Conservation (phyloP, 2,329 filamentous ascomycete species). For the Aspergillus pseudonomiae region DNA sequence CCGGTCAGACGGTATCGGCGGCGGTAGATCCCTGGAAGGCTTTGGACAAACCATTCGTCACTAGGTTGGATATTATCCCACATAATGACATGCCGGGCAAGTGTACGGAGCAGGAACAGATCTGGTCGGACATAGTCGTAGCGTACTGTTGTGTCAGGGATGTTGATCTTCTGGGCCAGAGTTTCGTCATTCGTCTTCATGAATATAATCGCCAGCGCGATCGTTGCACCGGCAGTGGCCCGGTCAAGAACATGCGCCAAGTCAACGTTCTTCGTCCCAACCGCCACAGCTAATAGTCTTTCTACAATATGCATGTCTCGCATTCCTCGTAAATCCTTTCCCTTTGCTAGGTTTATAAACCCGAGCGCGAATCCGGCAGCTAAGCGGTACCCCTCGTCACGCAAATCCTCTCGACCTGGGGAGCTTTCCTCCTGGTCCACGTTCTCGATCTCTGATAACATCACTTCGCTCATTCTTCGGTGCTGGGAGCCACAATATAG, state of each 20-base stretch:
- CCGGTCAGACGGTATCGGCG: conserved; percentile 61
- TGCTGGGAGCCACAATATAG: conserved; percentile 95
- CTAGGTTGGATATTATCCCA: conserved; percentile 81
- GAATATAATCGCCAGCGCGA: conserved; percentile 88
- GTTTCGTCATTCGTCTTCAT: conserved; percentile 93
- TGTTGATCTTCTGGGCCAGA: conserved; percentile 87
- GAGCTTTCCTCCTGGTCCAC: conserved; percentile 75
- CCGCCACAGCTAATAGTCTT: conserved; percentile 80
- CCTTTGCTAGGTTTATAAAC: conserved; percentile 91
- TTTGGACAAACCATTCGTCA: conserved; percentile 73
- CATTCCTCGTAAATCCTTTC: conserved; percentile 81
- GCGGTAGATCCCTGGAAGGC: conserved; percentile 72
- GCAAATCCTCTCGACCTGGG: conserved; percentile 71
- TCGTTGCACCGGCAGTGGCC: conserved; percentile 87
- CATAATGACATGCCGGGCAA: conserved; percentile 88
- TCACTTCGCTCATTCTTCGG: conserved; percentile 97
- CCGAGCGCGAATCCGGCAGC: conserved; percentile 92
- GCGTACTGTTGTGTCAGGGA: conserved; percentile 85
- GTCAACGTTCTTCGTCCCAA: conserved; percentile 86
- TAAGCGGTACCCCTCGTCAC: conserved; percentile 94
- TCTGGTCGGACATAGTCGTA: conserved; percentile 97
- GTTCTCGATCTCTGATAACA: conserved; percentile 95
- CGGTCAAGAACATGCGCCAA: conserved; percentile 91
- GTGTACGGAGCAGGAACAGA: conserved; percentile 83
- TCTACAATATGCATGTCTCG: conserved; percentile 94